A percentile compares a stretch with the other conserved stretches of the same genome.
These are phyloP conservation scores for Microdochium paspali DNA, from an alignment of 2,329 filamentous ascomycete species.

Conservation along the genomic window DNA sequence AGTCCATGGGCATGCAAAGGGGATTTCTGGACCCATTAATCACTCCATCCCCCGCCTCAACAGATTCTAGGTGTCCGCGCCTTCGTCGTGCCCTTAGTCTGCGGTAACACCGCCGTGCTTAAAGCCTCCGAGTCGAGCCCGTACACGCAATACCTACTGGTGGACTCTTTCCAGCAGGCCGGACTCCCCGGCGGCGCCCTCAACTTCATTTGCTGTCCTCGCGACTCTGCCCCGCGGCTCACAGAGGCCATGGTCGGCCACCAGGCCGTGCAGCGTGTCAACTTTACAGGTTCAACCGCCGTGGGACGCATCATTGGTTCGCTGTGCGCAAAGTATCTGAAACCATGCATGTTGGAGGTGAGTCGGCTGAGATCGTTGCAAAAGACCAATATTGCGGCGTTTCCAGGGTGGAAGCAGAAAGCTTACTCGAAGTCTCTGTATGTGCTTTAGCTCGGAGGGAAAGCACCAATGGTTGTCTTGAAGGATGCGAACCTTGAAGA, in stretches of 20 bases:
- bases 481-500: slow-evolving; percentile 28
- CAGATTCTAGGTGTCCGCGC: no score
- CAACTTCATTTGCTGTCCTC: slow-evolving; percentile 22
- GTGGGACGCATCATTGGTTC: slow-evolving; percentile 25
- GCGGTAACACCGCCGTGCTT: slow-evolving; percentile 16
- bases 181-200: slow-evolving; percentile 27
- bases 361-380: no score
- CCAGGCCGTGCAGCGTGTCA: slow-evolving; percentile 22
- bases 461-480: slow-evolving; percentile 26
- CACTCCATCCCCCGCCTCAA: no score
- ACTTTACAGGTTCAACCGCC: slow-evolving; percentile 28
- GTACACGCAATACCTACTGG: slow-evolving; percentile 18
- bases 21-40: no score
- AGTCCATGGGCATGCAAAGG: no score
- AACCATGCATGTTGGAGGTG: slow-evolving; percentile 29
- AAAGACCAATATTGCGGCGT: no score
- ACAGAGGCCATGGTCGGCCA: slow-evolving; percentile 22
- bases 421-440: no score
- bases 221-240: slow-evolving; percentile 19
- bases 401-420: no score
- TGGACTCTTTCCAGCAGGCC: slow-evolving; percentile 22
- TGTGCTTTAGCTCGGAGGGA: slow-evolving; percentile 33
- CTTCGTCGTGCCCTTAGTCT: no score
- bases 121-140: slow-evolving; percentile 21
- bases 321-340: slow-evolving; percentile 22